Conservation (phyloP, 768 basidiomycete genomes). For the Lentinula detonsa region DNA sequence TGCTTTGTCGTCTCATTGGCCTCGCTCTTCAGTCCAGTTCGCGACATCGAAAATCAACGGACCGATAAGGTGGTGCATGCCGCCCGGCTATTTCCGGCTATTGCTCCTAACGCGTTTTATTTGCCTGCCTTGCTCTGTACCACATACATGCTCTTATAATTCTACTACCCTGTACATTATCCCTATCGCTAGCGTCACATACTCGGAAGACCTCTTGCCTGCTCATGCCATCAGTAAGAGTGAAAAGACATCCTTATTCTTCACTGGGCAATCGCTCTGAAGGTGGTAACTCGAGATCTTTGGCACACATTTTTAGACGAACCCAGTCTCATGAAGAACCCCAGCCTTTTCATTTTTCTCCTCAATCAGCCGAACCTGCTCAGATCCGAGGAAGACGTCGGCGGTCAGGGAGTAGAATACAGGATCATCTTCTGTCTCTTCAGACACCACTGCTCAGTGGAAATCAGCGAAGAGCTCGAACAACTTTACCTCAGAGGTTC, state of each 20-base stretch:
- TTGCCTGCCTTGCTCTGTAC: background rate
- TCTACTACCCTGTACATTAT: background rate
- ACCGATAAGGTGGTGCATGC: background rate
- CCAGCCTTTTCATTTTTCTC: slow-evolving; percentile 18
- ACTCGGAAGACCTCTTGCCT: background rate
- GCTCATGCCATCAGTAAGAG: slow-evolving; percentile 44
- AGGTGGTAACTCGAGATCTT: slow-evolving; percentile 5
- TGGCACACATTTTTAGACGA: background rate
- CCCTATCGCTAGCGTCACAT: background rate
- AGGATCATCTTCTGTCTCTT: slow-evolving; percentile 21
- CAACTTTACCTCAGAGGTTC: background rate
- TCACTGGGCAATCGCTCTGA: slow-evolving; percentile 15
- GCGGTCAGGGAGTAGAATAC: slow-evolving; percentile 25
- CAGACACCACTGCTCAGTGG: background rate
- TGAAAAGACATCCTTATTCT: slow-evolving; percentile 29
- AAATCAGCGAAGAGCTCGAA: background rate
- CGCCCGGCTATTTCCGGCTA: background rate
- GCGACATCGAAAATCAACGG: slow-evolving; percentile 34
- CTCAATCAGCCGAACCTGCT: slow-evolving; percentile 6
- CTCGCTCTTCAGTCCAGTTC: background rate
- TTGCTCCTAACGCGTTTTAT: background rate
- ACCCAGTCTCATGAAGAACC: background rate
- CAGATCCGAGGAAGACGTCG: background rate
- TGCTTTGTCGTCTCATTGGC: background rate
- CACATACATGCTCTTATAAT: background rate